Evolutionary conservation across 768 basidiomycete species (phyloP).

Genomic region (Pholiota molesta): DNA sequence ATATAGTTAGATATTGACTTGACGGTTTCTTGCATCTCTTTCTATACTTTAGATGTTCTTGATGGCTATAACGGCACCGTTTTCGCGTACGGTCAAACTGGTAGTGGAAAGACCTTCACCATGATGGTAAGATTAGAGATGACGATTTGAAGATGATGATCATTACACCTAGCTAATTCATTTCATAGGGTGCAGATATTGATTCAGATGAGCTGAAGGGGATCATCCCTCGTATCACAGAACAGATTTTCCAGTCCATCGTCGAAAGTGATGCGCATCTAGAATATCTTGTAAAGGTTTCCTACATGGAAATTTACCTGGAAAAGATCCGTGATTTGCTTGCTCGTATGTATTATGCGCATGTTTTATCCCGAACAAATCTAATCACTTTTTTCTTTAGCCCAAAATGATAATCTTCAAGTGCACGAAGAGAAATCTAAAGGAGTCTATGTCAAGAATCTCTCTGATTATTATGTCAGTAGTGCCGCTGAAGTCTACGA

Average conservation of each 20-base stretch:
- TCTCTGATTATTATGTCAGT: slow-evolving; percentile 98
- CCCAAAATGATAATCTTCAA: slow-evolving; percentile 97
- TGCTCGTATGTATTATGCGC: slow-evolving; percentile 72
- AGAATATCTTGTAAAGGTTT: slow-evolving; percentile 99
- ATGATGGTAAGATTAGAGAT: slow-evolving; percentile 79
- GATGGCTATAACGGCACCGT: slow-evolving; percentile 98
- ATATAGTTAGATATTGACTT: neutral
- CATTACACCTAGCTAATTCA: slow-evolving; percentile 14
- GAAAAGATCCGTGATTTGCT: slow-evolving; percentile 95
- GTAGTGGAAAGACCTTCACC: slow-evolving; percentile 92
- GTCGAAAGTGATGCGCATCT: slow-evolving; percentile 93
- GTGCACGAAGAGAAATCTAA: slow-evolving; percentile 98
- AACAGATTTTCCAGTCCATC: slow-evolving; percentile 98
- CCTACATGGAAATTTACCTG: slow-evolving; percentile 99
- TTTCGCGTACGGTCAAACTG: slow-evolving; percentile 87
- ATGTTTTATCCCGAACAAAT: slow-evolving; percentile 1
- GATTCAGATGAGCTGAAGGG: slow-evolving; percentile 93
- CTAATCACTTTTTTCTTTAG: slow-evolving; percentile 36
- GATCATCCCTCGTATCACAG: slow-evolving; percentile 96
- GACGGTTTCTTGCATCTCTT: neutral
- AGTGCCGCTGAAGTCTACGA: slow-evolving; percentile 96
- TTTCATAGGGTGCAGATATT: slow-evolving; percentile 89
- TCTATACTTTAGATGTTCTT: slow-evolving; percentile 75
- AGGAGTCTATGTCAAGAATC: slow-evolving; percentile 96
- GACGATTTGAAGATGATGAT: neutral